Base-by-base conservation (phyloP, 495 filamentous ascomycete genomes). In the Cryomyces minteri region DNA sequence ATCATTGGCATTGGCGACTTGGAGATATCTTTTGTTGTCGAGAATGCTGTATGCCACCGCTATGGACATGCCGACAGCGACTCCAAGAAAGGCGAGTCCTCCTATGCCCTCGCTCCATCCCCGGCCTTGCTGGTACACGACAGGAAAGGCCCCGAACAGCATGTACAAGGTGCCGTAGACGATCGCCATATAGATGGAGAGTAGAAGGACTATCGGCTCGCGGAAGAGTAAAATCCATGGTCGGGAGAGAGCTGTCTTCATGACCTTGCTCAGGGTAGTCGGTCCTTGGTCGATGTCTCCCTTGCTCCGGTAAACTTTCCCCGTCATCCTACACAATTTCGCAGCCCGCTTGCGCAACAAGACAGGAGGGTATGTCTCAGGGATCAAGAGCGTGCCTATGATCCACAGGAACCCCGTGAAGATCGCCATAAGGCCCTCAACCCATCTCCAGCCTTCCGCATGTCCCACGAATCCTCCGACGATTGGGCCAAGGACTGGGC, bases 151-250 rank as follows among this genome's bases (percentile, higher is more conserved):
- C 4, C 76, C 77, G 58, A 86, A 80, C 14, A 84, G 62, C n/a
- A 84, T 67, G 56, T 84, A 84, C 0, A 84, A 60, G 39, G 73
- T 77, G 5, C 76, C 79, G 56, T 81, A 84, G 8, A 75, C 61
- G 32, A 82, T 67, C 11, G 76, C 75, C 42, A 76, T 66, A 56
- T 72, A 79, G 5, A 74, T 54, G 0, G 73, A 64, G 38, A 82
- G 63, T 5, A 76, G 57, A 12, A 76, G 65, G 28, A 84, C 72
- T 48, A 84, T 82, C 0, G 79, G 78, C 4, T 64, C 62, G n/a
- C 48, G 39, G 52, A 66, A 58, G 9, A 65, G 54, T 25, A 66
- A 49, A 32, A 63, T 56, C 62, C 60, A 63, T 0, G 62, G 62
- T 11, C 62, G 48, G 32, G 54, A 45, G 8, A 66, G 51, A 8